Conservation (phyloP, 2,329 filamentous ascomycete species). For the Fusarium sp. region DNA sequence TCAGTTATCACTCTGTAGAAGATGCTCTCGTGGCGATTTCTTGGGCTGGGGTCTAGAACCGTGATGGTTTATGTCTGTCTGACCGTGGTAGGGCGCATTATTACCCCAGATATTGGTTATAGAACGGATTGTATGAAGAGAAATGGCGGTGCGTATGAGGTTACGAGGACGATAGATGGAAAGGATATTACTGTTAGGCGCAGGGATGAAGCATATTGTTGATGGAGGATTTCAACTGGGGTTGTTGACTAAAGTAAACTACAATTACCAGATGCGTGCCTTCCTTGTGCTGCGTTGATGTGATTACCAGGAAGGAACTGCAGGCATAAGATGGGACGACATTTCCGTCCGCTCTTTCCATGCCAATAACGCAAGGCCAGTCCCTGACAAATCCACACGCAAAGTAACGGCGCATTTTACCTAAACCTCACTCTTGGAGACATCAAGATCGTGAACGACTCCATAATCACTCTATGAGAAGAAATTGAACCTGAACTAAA, state of each 20-base stretch:
- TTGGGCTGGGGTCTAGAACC: constrained; percentile 23
- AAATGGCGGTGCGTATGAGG: neutral
- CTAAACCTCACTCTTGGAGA: constrained; percentile 10
- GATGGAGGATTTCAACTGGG: neutral
- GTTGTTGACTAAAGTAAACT: neutral
- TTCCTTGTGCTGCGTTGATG: constrained; percentile 10
- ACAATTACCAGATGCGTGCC: neutral
- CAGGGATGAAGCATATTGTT: constrained; percentile 13
- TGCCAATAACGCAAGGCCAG: neutral
- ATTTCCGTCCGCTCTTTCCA: constrained; percentile 8
- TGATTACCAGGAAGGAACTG: constrained; percentile 1
- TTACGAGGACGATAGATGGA: neutral
- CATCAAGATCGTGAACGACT: neutral
- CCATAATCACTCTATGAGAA: neutral
- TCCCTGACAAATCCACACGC: constrained; percentile 10
- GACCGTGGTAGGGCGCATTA: constrained; percentile 16
- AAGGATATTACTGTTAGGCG: neutral
- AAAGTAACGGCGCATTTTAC: constrained; percentile 19
- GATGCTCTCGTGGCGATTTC: constrained; percentile 22
- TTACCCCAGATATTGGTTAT: constrained; percentile 6
- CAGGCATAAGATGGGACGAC: constrained; percentile 20
- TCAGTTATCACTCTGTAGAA: constrained; percentile 4
- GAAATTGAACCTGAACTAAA: constrained; percentile 28
- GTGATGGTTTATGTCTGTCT: constrained; percentile 5
- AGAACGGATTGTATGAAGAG: constrained; percentile 5